Conservation (phyloP, 257 asterid genomes). For the Ballota nigra region DNA sequence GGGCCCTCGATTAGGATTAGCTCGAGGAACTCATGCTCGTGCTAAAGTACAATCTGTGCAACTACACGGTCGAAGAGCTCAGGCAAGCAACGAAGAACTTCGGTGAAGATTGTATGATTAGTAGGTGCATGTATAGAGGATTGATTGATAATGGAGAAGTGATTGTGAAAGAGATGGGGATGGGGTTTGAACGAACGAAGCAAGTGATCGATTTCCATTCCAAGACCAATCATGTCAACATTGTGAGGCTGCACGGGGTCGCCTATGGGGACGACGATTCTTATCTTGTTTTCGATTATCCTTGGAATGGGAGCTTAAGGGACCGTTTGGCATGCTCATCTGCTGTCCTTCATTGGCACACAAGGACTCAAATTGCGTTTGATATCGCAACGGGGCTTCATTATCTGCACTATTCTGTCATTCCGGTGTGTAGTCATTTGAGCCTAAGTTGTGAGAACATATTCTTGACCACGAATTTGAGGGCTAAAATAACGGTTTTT, state of each 20-base stretch:
- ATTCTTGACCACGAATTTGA: constrained; percentile 58
- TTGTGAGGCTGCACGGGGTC: constrained; percentile 61
- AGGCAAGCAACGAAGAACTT: constrained; percentile 42
- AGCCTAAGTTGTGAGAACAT: constrained; percentile 38
- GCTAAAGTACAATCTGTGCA: constrained; percentile 55
- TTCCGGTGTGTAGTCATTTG: constrained; percentile 46
- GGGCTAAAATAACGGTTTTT: constrained; percentile 59
- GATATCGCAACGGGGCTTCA: constrained; percentile 68
- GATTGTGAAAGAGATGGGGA: constrained; percentile 43
- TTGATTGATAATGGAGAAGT: constrained; percentile 37
- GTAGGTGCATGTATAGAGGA: constrained; percentile 44
- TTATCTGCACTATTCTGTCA: constrained; percentile 60
- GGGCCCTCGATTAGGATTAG: constrained; percentile 24
- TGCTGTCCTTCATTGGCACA: constrained; percentile 43
- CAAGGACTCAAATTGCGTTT: constrained; percentile 63
- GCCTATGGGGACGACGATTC: constrained; percentile 53
- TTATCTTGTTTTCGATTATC: constrained; percentile 62
- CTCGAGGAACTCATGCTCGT: constrained; percentile 50
- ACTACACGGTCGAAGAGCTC: constrained; percentile 47
- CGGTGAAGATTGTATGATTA: constrained; percentile 29
- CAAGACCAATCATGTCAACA: constrained; percentile 66
- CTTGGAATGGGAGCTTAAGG: constrained; percentile 61
- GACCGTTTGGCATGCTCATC: constrained; percentile 34
- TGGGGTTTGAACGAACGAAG: constrained; percentile 42
- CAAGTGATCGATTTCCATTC: constrained; percentile 60